Percentiles rank a stretch among this genome's conserved stretches.
phyloP scores from a whole-genome alignment of 148 eudicot species.

The Suaeda aralocaspica region DNA sequence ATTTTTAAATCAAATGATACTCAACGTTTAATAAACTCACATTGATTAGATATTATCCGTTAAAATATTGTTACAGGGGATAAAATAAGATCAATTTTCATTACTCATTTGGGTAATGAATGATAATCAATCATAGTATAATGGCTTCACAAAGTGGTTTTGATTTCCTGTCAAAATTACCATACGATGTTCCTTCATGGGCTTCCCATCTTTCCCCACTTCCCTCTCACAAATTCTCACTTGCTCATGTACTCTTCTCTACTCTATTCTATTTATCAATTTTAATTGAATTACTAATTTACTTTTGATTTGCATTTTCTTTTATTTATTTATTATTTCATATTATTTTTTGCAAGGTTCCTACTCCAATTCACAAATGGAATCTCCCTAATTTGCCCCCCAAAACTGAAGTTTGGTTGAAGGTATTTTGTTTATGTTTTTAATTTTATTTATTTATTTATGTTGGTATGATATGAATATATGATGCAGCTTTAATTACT shows the following conservation, averaged over 20 bases:
- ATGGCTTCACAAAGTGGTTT: constrained; percentile 9
- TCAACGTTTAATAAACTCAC: too few relatives aligned
- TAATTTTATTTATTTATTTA: neutral
- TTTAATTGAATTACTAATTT: neutral
- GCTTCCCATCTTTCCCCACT: constrained; percentile 70
- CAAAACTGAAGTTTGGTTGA: constrained; percentile 75
- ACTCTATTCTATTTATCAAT: neutral
- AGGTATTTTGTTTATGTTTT: constrained; percentile 41
- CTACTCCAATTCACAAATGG: constrained; percentile 97
- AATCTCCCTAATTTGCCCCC: constrained; percentile 85
- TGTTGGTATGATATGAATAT: neutral
- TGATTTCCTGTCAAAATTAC: constrained; percentile 45
- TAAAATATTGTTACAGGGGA: too few relatives aligned
- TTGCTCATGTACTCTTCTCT: constrained; percentile 51
- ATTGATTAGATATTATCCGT: too few relatives aligned
- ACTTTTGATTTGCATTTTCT: neutral
- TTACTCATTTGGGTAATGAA: too few relatives aligned
- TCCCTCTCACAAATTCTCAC: constrained; percentile 60
- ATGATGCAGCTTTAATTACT: too few relatives aligned
- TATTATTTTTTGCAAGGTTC: constrained; percentile 65
- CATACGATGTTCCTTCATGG: constrained; percentile 75
- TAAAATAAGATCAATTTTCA: too few relatives aligned
- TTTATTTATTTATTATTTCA: too few relatives aligned
- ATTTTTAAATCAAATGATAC: too few relatives aligned
- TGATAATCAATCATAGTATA: too few relatives aligned